phyloP scores from a whole-genome alignment of 75 land plant species.

The Adiantum capillusveneris region DNA sequence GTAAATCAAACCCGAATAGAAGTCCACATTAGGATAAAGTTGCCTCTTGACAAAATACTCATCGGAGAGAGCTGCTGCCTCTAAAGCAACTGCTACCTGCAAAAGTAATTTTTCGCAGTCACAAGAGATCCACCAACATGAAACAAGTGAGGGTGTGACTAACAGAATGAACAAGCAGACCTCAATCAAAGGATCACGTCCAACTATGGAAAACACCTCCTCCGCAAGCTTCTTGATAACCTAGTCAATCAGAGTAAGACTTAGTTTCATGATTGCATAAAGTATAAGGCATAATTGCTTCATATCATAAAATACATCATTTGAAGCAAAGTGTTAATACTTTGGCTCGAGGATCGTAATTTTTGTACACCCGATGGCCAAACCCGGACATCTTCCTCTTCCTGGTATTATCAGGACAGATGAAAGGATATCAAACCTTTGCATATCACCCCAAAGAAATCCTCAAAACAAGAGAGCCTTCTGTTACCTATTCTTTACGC shows the following conservation, averaged over 20 bases:
- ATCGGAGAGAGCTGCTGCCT: constrained; percentile 92
- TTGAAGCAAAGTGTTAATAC: no score
- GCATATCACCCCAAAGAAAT: no score
- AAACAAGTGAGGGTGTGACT: background rate
- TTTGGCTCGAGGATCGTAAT: constrained; percentile 97
- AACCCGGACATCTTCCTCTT: constrained; percentile 99
- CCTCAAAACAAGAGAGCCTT: no score
- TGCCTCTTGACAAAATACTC: constrained; percentile 94
- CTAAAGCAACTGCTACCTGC: constrained; percentile 97
- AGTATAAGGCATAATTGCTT: no score
- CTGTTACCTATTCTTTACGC: constrained; percentile 83
- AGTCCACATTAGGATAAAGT: constrained; percentile 98
- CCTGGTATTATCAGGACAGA: constrained; percentile 38
- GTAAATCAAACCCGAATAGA: constrained; percentile 97
- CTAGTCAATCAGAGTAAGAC: no score
- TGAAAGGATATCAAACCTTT: no score
- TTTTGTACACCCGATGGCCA: constrained; percentile 98
- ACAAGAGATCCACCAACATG: background rate
- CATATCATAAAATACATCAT: background rate
- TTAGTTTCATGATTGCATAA: no score
- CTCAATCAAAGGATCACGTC: constrained; percentile 96
- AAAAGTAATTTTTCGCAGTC: constrained; percentile 1
- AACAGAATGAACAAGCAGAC: constrained; percentile 23
- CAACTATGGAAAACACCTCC: constrained; percentile 97
- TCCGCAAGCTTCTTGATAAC: constrained; percentile 85